Conservation (phyloP, 192 early-diverging fungal genomes). For the Coemansia sp. region DNA sequence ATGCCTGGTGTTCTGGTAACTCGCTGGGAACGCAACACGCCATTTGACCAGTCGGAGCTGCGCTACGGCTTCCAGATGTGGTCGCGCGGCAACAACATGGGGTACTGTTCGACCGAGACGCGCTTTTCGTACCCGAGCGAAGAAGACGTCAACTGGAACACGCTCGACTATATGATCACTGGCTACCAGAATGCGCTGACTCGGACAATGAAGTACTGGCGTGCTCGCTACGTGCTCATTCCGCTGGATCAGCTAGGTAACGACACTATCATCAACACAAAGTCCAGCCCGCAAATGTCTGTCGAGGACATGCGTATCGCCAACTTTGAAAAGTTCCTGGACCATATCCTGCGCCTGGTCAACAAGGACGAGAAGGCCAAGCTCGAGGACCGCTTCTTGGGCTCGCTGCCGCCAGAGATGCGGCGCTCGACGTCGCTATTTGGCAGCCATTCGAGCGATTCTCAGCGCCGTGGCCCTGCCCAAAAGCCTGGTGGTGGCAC, state of each 20-base stretch:
- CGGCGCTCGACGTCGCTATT: not conserved
- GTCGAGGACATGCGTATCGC: conserved; percentile 85
- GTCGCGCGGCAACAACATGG: conserved; percentile 61
- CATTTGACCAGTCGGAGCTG: conserved; percentile 54
- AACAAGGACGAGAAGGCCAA: conserved; percentile 14
- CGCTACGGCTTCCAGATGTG: conserved; percentile 78
- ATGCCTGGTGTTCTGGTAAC: conserved; percentile 77
- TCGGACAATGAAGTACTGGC: conserved; percentile 76
- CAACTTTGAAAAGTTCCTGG: conserved; percentile 81
- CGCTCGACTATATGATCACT: conserved; percentile 82
- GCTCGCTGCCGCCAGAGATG: conserved; percentile 22
- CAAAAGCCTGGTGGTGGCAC: too few species aligned
- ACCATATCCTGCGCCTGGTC: conserved; percentile 47
- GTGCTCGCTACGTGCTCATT: conserved; percentile 84
- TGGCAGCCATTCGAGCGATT: not conserved
- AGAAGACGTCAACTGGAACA: conserved; percentile 88
- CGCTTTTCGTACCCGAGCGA: conserved; percentile 72
- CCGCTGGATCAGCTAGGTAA: conserved; percentile 63
- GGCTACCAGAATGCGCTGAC: conserved; percentile 79
- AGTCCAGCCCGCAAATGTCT: conserved; percentile 60
- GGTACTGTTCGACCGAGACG: conserved; percentile 54
- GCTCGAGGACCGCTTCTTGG: conserved; percentile 30
- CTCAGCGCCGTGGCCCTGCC: not conserved
- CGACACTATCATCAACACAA: conserved; percentile 49
- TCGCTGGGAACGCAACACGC: conserved; percentile 67